Percentiles rank a stretch among this genome's conserved stretches.
These are phyloP conservation scores for Zymoseptoria crescenta DNA, from an alignment of 2,329 filamentous ascomycete genomes.

Conservation along the genomic window DNA sequence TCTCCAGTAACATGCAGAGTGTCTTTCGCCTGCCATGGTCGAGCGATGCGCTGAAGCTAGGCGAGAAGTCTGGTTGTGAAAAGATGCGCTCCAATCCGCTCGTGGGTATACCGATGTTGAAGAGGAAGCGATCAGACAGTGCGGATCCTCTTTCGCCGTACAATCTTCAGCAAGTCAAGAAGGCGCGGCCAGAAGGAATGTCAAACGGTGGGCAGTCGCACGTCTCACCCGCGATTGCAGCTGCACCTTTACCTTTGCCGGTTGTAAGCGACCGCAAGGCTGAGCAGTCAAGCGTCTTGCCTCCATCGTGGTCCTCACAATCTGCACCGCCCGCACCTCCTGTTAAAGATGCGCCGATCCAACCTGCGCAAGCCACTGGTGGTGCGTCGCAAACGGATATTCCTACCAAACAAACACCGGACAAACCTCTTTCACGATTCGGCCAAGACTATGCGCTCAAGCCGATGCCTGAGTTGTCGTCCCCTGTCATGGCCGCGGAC, in stretches of 20 bases:
- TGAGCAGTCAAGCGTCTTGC: not conserved
- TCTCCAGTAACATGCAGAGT: slow-evolving; percentile 36
- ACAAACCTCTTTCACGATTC: not conserved
- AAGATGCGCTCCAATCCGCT: slow-evolving; percentile 39
- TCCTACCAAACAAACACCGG: not conserved
- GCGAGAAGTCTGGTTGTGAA: slow-evolving; percentile 27
- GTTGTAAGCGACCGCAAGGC: slow-evolving; percentile 2
- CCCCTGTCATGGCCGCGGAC: slow-evolving; percentile 7
- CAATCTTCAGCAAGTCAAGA: slow-evolving; percentile 12
- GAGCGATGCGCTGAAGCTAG: slow-evolving; percentile 27
- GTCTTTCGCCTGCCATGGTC: slow-evolving; percentile 46
- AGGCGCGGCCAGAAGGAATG: slow-evolving; percentile 25
- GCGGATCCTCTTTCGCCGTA: slow-evolving; percentile 29
- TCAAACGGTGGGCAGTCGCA: slow-evolving; percentile 1
- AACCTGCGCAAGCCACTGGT: not conserved
- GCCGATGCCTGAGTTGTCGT: not conserved
- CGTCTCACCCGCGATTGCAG: not conserved
- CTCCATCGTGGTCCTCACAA: not conserved
- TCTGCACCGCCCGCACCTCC: not conserved
- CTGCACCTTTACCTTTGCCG: slow-evolving; percentile 2
- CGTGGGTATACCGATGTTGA: slow-evolving; percentile 43
- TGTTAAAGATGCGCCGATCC: slow-evolving; percentile 2
- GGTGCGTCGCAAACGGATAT: not conserved
- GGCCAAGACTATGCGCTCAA: slow-evolving; percentile 3
- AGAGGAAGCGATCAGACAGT: slow-evolving; percentile 51